Evolutionary conservation across 805 yeast species (phyloP).

Genomic region (Candida taoyuanica): DNA sequence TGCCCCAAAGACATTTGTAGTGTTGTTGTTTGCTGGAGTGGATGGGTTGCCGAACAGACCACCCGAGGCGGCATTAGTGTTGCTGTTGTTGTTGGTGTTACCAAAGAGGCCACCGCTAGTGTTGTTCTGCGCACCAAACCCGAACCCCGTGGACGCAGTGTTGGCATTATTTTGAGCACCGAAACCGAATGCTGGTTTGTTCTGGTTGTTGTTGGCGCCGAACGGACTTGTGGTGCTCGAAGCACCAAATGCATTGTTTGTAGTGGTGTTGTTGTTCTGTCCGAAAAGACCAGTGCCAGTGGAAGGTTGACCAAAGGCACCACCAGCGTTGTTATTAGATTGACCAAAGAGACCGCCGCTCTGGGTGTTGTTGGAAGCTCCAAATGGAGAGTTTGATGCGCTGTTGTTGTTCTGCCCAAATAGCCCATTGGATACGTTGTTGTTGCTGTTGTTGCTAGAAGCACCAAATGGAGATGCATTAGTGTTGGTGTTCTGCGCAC

Average conservation of each 20-base stretch:
- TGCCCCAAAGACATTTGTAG: conserved; percentile 28
- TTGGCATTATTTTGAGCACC: conserved; percentile 9
- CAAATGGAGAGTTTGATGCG: conserved; percentile 4
- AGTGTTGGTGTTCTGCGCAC: too few species aligned
- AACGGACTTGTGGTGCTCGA: conserved; percentile 12
- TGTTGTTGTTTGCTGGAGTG: conserved; percentile 22
- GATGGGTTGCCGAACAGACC: conserved; percentile 36
- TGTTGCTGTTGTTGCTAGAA: conserved; percentile 26
- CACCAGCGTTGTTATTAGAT: conserved; percentile 10
- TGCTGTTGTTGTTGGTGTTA: conserved; percentile 4
- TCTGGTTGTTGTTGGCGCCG: conserved; percentile 6
- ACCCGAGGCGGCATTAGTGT: conserved; percentile 24
- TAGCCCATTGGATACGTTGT: conserved; percentile 1
- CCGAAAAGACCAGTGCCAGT: conserved; percentile 12
- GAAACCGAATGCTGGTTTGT: conserved; percentile 20
- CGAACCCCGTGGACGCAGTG: conserved; percentile 8
- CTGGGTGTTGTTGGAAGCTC: conserved; percentile 8
- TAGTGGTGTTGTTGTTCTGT: conserved; percentile 5
- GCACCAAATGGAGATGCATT: conserved; percentile 30
- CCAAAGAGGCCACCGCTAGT: conserved; percentile 11
- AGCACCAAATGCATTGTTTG: conserved; percentile 32
- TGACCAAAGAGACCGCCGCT: not conserved
- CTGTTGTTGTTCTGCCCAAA: conserved; percentile 10
- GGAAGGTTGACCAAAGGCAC: conserved; percentile 1
- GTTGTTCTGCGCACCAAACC: conserved; percentile 5